Evolutionary conservation across 371 early-diverging fungal genomes (phyloP).

Genomic region (Actinomucor elegans): DNA sequence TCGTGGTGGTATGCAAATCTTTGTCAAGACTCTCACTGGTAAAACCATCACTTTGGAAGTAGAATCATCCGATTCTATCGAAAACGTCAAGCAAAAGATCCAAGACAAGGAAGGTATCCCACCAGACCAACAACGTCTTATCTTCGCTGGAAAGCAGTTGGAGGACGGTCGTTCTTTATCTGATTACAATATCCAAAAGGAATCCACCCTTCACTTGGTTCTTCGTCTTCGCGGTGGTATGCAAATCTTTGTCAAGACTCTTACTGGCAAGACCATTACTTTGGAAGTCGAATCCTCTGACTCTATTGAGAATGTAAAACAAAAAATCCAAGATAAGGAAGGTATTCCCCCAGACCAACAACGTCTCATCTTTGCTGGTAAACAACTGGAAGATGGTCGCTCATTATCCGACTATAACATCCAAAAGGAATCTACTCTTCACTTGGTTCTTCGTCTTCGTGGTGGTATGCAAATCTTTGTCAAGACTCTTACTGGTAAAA

Average conservation of each 20-base stretch:
- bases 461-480: constrained; percentile 89
- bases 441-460: constrained; percentile 94
- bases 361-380: constrained; percentile 98
- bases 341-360: constrained; percentile 95
- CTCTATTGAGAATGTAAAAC: constrained; percentile 90
- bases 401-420: constrained; percentile 78
- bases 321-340: constrained; percentile 98
- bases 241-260: constrained; percentile 97
- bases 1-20: constrained; percentile 89
- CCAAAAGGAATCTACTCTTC: constrained; percentile 95
- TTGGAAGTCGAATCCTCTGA: constrained; percentile 97
- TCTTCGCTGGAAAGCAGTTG: constrained; percentile 98
- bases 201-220: constrained; percentile 96
- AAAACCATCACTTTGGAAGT: constrained; percentile 88
- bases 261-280: constrained; percentile 98
- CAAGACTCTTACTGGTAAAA: constrained; percentile 82
- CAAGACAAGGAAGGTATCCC: constrained; percentile 98
- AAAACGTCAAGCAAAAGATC: constrained; percentile 95
- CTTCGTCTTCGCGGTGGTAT: constrained; percentile 89
- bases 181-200: constrained; percentile 86
- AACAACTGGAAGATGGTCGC: constrained; percentile 98
- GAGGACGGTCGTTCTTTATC: constrained; percentile 91
- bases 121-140: constrained; percentile 99
- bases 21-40: constrained; percentile 85
- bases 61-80: constrained; percentile 77